A percentile compares a stretch with the other conserved stretches of the same genome.
These are phyloP conservation scores for Byssochlamys sp. DNA, from an alignment of 2,329 filamentous ascomycete genomes.

Conservation along the genomic window DNA sequence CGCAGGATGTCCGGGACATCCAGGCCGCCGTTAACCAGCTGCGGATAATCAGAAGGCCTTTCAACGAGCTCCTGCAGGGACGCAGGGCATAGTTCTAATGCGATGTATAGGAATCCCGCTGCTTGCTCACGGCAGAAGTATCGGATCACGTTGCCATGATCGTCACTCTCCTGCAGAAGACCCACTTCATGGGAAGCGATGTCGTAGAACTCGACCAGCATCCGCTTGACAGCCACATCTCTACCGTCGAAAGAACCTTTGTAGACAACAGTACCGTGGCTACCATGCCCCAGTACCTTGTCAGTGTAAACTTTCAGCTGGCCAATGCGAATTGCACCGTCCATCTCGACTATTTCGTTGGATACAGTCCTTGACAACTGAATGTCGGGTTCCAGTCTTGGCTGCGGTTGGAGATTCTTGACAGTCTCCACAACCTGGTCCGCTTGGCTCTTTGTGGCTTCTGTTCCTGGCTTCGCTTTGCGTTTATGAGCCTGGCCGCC, in stretches of 20 bases:
- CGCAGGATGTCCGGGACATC: constrained; percentile 73
- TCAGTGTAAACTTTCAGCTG: constrained; percentile 53
- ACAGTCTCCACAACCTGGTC: constrained; percentile 52
- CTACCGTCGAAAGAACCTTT: constrained; percentile 88
- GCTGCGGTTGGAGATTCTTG: constrained; percentile 30
- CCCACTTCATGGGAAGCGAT: constrained; percentile 90
- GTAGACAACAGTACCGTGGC: constrained; percentile 94
- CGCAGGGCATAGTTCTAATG: constrained; percentile 83
- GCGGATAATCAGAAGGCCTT: constrained; percentile 56
- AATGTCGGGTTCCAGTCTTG: constrained; percentile 53
- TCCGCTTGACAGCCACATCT: constrained; percentile 88
- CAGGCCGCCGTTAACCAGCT: constrained; percentile 55
- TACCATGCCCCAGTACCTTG: constrained; percentile 61
- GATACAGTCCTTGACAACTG: constrained; percentile 44
- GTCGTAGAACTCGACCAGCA: constrained; percentile 92
- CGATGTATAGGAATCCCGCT: constrained; percentile 88
- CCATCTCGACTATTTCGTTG: constrained; percentile 48
- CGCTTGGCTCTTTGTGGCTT: constrained; percentile 46
- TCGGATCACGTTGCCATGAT: constrained; percentile 91
- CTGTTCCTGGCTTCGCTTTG: constrained; percentile 43
- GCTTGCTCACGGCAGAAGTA: constrained; percentile 89
- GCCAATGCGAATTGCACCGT: constrained; percentile 53
- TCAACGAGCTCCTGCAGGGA: constrained; percentile 87
- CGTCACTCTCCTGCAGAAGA: constrained; percentile 81
- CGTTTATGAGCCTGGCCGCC: constrained; percentile 59